Base-by-base conservation (phyloP, 1,284 basidiomycete species). In the Marasmius oreades region DNA sequence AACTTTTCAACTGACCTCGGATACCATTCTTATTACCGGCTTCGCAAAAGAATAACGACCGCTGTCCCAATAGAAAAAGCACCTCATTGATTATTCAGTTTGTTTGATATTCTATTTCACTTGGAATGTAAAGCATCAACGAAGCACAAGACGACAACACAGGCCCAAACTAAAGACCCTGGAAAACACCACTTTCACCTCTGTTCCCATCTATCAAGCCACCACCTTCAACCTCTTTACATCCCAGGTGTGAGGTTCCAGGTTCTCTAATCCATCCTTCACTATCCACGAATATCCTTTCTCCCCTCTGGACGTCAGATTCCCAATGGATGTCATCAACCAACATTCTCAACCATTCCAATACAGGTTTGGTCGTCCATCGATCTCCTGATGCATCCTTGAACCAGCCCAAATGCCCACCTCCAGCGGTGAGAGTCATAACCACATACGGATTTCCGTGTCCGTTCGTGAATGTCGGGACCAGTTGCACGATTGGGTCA, bases 371-470 rank as follows among this genome's bases (percentile, higher is more conserved):
- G 16, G 77, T 79, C 53, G 89, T 77, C 92, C 91, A 93, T 53
- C 90, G 74, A 58, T 78, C 77, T 20, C 58, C 58, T 8, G 54
- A 53, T 34, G 77, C 75, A 58, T 69, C 69, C 63, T 90, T 85
- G 68, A 96, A 98, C 95, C 93, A 98, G 31, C 96, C 96, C 16
- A 99, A 77, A 73, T 99, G 96, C 0, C 97, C 97, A 1, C 97
- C 96, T 16, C 80, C 78, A 34, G 78, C 74, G 0, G 96, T 96
- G 54, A 92, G 73, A 12, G 80, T 88, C 66, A 91, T 81, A 10
- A 86, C 80, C 11, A 93, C 82, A 68, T 85, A 84, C 1, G 75
- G 73, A 52, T 81, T 85, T 2, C 76, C 26, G 23, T 24, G 5
- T 11, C 76, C 77, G 56, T 78, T 75, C 6, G 80, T 77, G 58